These are phyloP conservation scores for Dactylonectria estremocensis DNA, from an alignment of 2,329 filamentous ascomycete species.

Conservation along the genomic window DNA sequence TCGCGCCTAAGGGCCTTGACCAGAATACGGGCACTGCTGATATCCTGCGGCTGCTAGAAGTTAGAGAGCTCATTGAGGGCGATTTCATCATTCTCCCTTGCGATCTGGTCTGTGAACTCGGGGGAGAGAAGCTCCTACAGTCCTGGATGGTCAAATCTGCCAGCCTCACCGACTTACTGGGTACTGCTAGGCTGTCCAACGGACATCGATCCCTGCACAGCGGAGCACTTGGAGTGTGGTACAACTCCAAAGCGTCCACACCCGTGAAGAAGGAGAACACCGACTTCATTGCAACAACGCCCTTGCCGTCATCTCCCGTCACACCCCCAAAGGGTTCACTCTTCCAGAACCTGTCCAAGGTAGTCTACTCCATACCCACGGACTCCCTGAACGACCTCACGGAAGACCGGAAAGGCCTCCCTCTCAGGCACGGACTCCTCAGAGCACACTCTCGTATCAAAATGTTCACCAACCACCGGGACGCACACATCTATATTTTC, in stretches of 20 bases:
- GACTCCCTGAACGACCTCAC: slow-evolving; percentile 89
- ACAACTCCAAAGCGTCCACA: slow-evolving; percentile 83
- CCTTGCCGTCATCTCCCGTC: slow-evolving; percentile 70
- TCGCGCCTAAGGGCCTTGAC: slow-evolving; percentile 83
- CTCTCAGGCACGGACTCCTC: slow-evolving; percentile 83
- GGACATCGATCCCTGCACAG: slow-evolving; percentile 64
- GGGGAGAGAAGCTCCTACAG: slow-evolving; percentile 86
- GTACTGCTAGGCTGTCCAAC: slow-evolving; percentile 59
- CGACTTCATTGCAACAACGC: slow-evolving; percentile 88
- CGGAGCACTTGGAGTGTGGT: slow-evolving; percentile 92
- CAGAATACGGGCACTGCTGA: slow-evolving; percentile 92
- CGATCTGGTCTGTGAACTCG: slow-evolving; percentile 92
- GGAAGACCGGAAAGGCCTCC: slow-evolving; percentile 80
- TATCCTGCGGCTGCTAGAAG: slow-evolving; percentile 86
- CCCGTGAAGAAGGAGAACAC: slow-evolving; percentile 92
- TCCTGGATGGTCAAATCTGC: slow-evolving; percentile 92
- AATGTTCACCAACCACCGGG: slow-evolving; percentile 87
- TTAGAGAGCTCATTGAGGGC: slow-evolving; percentile 82
- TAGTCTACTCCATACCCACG: slow-evolving; percentile 90
- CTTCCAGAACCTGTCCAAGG: slow-evolving; percentile 77
- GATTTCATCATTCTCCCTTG: slow-evolving; percentile 95
- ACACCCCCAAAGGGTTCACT: slow-evolving; percentile 70
- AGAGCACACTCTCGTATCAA: slow-evolving; percentile 81
- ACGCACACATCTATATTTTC: slow-evolving; percentile 95
- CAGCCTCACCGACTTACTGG: slow-evolving; percentile 75